phyloP scores from a whole-genome alignment of 148 eudicot genomes.

The Fagopyrum homotropicum region DNA sequence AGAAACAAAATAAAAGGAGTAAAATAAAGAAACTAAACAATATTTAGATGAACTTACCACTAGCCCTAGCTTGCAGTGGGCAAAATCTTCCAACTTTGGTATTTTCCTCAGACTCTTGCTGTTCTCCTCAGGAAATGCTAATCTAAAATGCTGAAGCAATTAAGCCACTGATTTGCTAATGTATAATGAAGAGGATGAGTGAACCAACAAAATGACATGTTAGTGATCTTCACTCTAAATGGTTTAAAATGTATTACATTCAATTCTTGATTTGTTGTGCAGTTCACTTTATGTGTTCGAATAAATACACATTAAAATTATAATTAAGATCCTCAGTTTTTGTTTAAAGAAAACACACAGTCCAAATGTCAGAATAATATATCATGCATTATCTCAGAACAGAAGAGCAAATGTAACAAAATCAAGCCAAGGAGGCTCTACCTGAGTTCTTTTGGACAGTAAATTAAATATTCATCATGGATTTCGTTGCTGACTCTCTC shows the following conservation, averaged over 20 bases:
- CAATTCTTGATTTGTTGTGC: not conserved
- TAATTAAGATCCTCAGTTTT: too few species aligned
- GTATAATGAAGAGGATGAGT: not conserved
- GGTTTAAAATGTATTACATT: not conserved
- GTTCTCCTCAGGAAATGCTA: slow-evolving; percentile 84
- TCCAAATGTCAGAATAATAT: not conserved
- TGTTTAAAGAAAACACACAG: too few species aligned
- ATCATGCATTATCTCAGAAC: not conserved
- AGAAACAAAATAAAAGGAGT: not conserved
- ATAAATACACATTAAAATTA: too few species aligned
- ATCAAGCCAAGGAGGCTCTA: slow-evolving; percentile 18
- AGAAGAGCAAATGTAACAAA: not conserved
- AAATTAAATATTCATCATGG: slow-evolving; percentile 52
- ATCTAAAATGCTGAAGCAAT: slow-evolving; percentile 26
- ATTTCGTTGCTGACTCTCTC: slow-evolving; percentile 75
- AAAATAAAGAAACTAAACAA: not conserved
- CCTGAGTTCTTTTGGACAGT: slow-evolving; percentile 68
- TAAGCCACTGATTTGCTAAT: not conserved
- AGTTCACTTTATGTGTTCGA: not conserved
- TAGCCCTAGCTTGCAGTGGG: slow-evolving; percentile 49
- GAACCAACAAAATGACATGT: not conserved
- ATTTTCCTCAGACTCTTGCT: slow-evolving; percentile 83
- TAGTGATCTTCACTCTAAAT: not conserved
- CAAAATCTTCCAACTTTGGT: slow-evolving; percentile 75
- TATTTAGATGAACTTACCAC: slow-evolving; percentile 43